These are phyloP conservation scores for Theileria equi DNA, from an alignment of 169 alveolate species.

Conservation along the genomic window DNA sequence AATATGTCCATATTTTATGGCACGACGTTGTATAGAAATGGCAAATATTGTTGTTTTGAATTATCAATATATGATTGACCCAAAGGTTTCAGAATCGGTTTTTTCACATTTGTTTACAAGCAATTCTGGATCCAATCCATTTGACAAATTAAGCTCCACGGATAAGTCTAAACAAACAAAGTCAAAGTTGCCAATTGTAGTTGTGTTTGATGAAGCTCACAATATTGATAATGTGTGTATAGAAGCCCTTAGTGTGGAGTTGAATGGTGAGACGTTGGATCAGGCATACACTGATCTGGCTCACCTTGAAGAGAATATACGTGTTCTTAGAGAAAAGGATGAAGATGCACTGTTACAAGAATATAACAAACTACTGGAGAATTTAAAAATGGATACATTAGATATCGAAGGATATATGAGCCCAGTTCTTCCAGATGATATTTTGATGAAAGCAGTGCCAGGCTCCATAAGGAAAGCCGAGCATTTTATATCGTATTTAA, in stretches of 20 bases:
- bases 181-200: slow-evolving; percentile 83
- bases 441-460: slow-evolving; percentile 79
- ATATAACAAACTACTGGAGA: slow-evolving; percentile 30
- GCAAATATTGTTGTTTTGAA: slow-evolving; percentile 94
- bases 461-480: slow-evolving; percentile 92
- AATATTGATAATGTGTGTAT: slow-evolving; percentile 97
- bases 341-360: slow-evolving; percentile 37
- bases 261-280: slow-evolving; percentile 82
- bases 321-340: slow-evolving; percentile 52
- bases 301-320: slow-evolving; percentile 71
- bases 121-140: too few species aligned
- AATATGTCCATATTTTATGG: slow-evolving; percentile 93
- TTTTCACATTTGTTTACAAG: slow-evolving; percentile 51
- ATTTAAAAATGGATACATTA: slow-evolving; percentile 13
- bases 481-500: slow-evolving; percentile 86
- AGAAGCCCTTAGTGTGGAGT: slow-evolving; percentile 92
- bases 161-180: slow-evolving; percentile 28
- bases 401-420: slow-evolving; percentile 64
- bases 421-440: slow-evolving; percentile 82
- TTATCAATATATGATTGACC: slow-evolving; percentile 93
- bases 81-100: slow-evolving; percentile 88
- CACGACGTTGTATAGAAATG: slow-evolving; percentile 87
- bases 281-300: slow-evolving; percentile 82
- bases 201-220: slow-evolving; percentile 97
- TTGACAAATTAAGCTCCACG: slow-evolving; percentile 12